phyloP scores from a whole-genome alignment of 208 protist genomes.

The Dictyostelium gargantuum region DNA sequence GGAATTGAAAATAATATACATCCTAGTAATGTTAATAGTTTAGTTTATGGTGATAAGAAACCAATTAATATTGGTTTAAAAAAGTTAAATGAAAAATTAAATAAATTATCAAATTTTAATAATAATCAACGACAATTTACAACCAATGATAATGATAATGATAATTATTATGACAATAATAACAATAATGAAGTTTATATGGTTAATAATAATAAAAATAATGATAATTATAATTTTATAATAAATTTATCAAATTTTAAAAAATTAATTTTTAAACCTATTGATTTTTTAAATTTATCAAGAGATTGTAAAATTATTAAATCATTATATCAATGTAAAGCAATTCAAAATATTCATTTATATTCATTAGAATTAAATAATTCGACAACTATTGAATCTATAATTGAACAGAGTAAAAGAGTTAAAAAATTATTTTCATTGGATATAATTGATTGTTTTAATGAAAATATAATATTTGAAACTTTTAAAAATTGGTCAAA shows the following conservation, averaged over 20 bases:
- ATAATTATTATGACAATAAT: too few species aligned
- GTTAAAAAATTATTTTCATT: background rate
- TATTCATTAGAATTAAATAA: background rate
- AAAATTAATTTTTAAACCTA: too few species aligned
- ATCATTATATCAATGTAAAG: background rate
- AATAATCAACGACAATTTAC: background rate
- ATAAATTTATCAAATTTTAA: too few species aligned
- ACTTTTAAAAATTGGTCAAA: background rate
- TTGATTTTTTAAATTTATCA: background rate
- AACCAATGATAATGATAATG: too few species aligned
- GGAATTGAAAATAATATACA: too few species aligned
- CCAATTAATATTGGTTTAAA: background rate
- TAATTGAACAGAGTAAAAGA: background rate
- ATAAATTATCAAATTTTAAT: background rate
- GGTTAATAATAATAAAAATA: too few species aligned
- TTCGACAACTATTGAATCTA: background rate
- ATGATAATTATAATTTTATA: too few species aligned
- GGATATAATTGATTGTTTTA: background rate
- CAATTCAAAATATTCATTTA: background rate
- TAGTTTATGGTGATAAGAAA: background rate
- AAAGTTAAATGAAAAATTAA: background rate
- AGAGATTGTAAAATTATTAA: background rate
- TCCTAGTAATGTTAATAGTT: too few species aligned
- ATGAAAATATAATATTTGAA: background rate
- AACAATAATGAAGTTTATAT: too few species aligned